phyloP scores from a whole-genome alignment of 179 eudicot species.

The Silene vulgaris region DNA sequence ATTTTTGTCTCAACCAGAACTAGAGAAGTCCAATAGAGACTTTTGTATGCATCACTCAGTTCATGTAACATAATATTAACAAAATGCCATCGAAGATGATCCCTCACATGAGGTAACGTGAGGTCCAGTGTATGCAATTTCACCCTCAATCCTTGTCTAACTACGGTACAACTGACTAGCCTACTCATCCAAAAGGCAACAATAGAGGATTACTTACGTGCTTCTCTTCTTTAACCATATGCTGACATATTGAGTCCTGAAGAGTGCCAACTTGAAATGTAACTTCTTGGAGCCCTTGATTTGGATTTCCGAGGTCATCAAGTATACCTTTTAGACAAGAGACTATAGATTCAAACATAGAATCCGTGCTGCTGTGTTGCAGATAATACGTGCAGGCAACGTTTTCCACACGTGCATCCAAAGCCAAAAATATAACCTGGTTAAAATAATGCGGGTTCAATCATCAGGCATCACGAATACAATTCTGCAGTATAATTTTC shows the following conservation, averaged over 20 bases:
- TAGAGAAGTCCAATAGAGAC: neutral
- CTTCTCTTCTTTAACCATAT: conserved; percentile 86
- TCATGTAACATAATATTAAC: neutral
- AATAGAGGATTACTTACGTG: conserved; percentile 41
- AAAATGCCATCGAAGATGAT: neutral
- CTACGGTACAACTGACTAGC: neutral
- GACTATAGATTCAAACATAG: conserved; percentile 49
- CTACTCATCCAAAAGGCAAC: neutral
- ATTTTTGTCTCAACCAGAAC: neutral
- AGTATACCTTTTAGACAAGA: conserved; percentile 41
- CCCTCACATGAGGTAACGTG: neutral
- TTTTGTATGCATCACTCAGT: neutral
- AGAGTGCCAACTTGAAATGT: conserved; percentile 50
- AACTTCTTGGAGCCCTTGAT: conserved; percentile 51
- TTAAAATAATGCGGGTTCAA: conserved; percentile 9
- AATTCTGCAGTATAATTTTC: neutral
- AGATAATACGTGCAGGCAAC: conserved; percentile 54
- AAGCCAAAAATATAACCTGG: conserved; percentile 34
- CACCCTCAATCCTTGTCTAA: neutral
- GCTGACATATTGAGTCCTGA: conserved; percentile 49
- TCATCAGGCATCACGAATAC: neutral
- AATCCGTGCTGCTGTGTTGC: conserved; percentile 62
- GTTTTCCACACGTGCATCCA: conserved; percentile 53
- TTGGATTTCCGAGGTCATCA: conserved; percentile 32
- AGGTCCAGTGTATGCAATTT: neutral